Percentiles rank a stretch among this genome's conserved stretches.
phyloP scores from a whole-genome alignment of 2,329 filamentous ascomycete species.

The Claviceps purpurea region DNA sequence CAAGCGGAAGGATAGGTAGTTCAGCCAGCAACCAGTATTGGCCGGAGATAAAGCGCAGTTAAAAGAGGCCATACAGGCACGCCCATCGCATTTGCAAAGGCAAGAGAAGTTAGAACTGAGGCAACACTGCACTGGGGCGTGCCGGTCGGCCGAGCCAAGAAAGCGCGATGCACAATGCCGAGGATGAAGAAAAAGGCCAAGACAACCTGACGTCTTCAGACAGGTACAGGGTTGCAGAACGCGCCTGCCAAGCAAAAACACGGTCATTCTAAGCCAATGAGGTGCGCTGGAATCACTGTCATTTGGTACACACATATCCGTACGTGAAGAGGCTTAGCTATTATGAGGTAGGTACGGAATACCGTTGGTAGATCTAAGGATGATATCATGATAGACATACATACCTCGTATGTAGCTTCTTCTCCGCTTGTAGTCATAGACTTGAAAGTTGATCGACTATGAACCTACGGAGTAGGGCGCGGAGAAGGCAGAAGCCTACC shows the following conservation, averaged over 20 bases:
- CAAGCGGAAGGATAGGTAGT: too few species aligned
- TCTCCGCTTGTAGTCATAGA: too few species aligned
- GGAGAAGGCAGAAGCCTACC: background rate
- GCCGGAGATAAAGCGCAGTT: background rate
- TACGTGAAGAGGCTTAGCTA: background rate
- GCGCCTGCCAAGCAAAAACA: background rate
- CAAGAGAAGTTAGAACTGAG: background rate
- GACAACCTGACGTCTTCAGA: background rate
- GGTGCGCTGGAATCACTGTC: background rate
- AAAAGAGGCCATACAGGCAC: background rate
- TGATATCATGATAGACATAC: too few species aligned
- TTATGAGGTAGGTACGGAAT: too few species aligned
- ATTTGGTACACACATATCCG: too few species aligned
- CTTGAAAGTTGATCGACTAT: too few species aligned
- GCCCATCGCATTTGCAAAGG: too few species aligned
- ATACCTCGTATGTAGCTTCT: too few species aligned
- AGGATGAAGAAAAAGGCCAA: background rate
- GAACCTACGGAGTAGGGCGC: too few species aligned
- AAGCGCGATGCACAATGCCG: background rate
- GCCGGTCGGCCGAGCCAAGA: constrained; percentile 8
- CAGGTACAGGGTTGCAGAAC: background rate
- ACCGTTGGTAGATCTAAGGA: too few species aligned
- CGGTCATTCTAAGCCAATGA: background rate
- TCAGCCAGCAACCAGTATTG: background rate
- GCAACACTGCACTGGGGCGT: background rate